Evolutionary conservation across 495 filamentous ascomycete genomes (phyloP), one percentile per base, ranked within the genome.

Genomic region (Gamarada debralockiae): DNA sequence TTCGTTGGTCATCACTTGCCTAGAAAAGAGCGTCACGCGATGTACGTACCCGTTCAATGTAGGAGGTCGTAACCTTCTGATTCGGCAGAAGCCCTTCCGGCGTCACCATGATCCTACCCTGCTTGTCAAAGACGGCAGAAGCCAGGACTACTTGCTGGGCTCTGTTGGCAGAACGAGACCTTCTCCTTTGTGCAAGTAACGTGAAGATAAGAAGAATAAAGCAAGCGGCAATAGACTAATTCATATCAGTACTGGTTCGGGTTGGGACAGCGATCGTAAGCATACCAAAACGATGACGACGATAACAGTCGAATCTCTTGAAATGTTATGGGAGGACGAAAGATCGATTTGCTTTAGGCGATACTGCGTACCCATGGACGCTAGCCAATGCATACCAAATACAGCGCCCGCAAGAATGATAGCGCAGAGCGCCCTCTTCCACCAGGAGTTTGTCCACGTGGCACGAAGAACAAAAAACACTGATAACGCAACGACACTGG

Each of bases 301-400:
- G 40, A 85, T 78, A 9, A 87, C 73, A 14, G 78, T 81, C 41
- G 75, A 78, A 45, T 75, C 78, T 53, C 81, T 73, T 24, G 20
- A 64, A 37, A 40, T 57, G 51, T 25, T 59, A 23, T 59, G 65
- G n/a, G 31, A 8, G n/a, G 31, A 34, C 8, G 31, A 34, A 36
- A 20, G 22, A n/a, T 38, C n/a, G 22, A 13, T 40, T 6, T 20
- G 15, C 12, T 41, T 53, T 18, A 55, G 25, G 22, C 53, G 52
- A 23, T 57, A 58, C 14, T 45, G 18, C 12, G 53, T 55, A 8
- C 90, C 89, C 13, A 83, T 69, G 2, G 85, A 75, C 13, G 88
- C 90, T 15, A 83, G 83, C 88, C 89, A 96, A 62, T 95, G 89
- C 89, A 95, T 93, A 2, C 87, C 89, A 18, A 81, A 89, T 2